Percentiles rank a stretch among this genome's conserved stretches.
phyloP scores from a whole-genome alignment of 805 yeast genomes.

The Ogataea salicorniae region DNA sequence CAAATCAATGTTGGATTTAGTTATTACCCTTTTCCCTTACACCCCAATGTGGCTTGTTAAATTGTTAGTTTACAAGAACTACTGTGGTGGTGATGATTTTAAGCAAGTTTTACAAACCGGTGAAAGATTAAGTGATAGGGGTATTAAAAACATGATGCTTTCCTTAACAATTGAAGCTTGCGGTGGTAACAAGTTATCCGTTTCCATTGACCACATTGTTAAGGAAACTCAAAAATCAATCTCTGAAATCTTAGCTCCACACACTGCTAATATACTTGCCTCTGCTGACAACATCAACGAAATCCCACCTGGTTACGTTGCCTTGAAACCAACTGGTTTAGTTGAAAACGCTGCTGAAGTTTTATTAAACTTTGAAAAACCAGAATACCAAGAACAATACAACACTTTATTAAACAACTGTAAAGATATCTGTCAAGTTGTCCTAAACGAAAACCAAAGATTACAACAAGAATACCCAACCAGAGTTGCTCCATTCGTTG shows the following conservation, averaged over 20 bases:
- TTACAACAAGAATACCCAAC: conserved; percentile 50
- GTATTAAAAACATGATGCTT: conserved; percentile 93
- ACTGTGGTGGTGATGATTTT: conserved; percentile 86
- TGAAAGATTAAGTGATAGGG: conserved; percentile 56
- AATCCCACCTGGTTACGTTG: conserved; percentile 88
- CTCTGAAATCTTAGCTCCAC: conserved; percentile 63
- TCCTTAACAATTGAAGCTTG: conserved; percentile 91
- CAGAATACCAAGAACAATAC: conserved; percentile 48
- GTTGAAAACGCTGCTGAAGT: conserved; percentile 72
- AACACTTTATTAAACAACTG: conserved; percentile 61
- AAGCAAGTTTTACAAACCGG: conserved; percentile 71
- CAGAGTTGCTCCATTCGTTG: conserved; percentile 67
- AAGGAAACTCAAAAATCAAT: conserved; percentile 63
- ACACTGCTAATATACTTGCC: conserved; percentile 55
- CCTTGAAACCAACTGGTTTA: conserved; percentile 89
- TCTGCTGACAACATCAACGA: conserved; percentile 47
- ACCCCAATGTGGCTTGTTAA: conserved; percentile 70
- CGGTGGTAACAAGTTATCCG: conserved; percentile 58
- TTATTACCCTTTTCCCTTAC: conserved; percentile 64
- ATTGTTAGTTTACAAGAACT: conserved; percentile 70
- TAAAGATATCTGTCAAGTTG: conserved; percentile 52
- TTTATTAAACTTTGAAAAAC: conserved; percentile 52
- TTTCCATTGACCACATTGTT: conserved; percentile 51
- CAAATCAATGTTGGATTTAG: conserved; percentile 54
- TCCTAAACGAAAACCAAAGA: conserved; percentile 46